Conservation (phyloP, 306 rosid genomes). For the Begonia peltatifolia region DNA sequence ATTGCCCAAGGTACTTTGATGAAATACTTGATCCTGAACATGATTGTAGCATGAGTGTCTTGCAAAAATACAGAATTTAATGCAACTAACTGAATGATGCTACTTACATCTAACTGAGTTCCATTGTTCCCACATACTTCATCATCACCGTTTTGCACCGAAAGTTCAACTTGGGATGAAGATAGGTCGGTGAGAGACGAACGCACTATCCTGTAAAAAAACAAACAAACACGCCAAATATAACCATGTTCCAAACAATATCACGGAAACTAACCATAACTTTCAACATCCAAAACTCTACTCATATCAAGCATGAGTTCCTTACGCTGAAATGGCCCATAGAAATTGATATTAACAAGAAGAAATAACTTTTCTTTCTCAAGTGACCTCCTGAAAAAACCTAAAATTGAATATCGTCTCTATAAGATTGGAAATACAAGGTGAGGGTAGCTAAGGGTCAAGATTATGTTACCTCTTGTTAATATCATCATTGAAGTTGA, state of each 20-base stretch:
- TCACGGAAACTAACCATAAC: background rate
- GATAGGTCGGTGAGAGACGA: slow-evolving; percentile 41
- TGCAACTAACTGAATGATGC: background rate
- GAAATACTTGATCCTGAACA: slow-evolving; percentile 35
- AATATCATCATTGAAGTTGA: slow-evolving; percentile 60
- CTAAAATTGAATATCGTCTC: no score
- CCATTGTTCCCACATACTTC: slow-evolving; percentile 24
- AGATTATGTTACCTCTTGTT: slow-evolving; percentile 49
- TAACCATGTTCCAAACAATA: background rate
- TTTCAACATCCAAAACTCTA: no score
- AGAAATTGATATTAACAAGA: no score
- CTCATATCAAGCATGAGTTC: no score
- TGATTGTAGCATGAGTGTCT: slow-evolving; percentile 5
- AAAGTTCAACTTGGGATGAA: slow-evolving; percentile 23
- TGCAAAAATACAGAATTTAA: background rate
- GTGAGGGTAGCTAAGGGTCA: background rate
- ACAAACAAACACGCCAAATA: background rate
- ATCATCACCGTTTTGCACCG: slow-evolving; percentile 19
- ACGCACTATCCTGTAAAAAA: slow-evolving; percentile 46
- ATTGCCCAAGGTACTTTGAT: slow-evolving; percentile 27
- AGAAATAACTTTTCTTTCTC: no score
- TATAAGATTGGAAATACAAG: no score
- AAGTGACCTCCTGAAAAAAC: no score
- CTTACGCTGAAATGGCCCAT: no score
- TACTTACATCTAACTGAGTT: slow-evolving; percentile 37